Evolutionary conservation across 352 stramenopile genomes (phyloP).

Genomic region (Phytophthora nicotianae): DNA sequence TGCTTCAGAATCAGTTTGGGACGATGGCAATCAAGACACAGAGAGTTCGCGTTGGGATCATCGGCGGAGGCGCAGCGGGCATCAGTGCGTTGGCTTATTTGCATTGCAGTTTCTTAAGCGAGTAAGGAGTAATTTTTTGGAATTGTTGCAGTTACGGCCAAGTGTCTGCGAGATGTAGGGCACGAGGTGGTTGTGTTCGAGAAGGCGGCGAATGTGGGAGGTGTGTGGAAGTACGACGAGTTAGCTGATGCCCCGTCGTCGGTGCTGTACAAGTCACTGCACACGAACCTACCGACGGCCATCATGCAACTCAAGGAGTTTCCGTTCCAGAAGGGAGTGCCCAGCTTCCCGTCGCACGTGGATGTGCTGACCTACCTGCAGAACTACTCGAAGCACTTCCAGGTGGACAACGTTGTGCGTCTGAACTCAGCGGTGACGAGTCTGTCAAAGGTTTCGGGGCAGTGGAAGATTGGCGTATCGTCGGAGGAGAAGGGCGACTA

Average conservation of each 20-base stretch:
- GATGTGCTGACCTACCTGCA: constrained; percentile 77
- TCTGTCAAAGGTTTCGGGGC: constrained; percentile 41
- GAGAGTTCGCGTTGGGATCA: constrained; percentile 60
- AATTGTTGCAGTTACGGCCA: constrained; percentile 64
- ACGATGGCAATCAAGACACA: constrained; percentile 21
- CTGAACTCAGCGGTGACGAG: constrained; percentile 59
- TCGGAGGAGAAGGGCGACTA: constrained; percentile 49
- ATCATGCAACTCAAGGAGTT: constrained; percentile 84
- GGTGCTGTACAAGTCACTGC: constrained; percentile 82
- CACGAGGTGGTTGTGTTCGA: constrained; percentile 80
- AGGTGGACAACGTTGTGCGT: constrained; percentile 53
- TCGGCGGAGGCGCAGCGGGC: constrained; percentile 74
- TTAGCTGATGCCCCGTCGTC: constrained; percentile 45
- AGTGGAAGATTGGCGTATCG: constrained; percentile 52
- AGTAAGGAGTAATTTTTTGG: neutral
- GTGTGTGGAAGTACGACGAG: constrained; percentile 83
- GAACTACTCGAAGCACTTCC: constrained; percentile 61
- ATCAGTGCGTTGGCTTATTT: constrained; percentile 56
- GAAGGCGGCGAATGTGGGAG: constrained; percentile 60
- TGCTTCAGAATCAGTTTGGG: constrained; percentile 12
- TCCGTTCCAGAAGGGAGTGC: constrained; percentile 54
- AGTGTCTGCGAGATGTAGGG: constrained; percentile 63
- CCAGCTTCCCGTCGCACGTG: constrained; percentile 65
- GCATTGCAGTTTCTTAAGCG: neutral
- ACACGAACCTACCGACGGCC: constrained; percentile 77